These are phyloP conservation scores for Manihot esculenta DNA, from an alignment of 441 rosid genomes.

Conservation along the genomic window DNA sequence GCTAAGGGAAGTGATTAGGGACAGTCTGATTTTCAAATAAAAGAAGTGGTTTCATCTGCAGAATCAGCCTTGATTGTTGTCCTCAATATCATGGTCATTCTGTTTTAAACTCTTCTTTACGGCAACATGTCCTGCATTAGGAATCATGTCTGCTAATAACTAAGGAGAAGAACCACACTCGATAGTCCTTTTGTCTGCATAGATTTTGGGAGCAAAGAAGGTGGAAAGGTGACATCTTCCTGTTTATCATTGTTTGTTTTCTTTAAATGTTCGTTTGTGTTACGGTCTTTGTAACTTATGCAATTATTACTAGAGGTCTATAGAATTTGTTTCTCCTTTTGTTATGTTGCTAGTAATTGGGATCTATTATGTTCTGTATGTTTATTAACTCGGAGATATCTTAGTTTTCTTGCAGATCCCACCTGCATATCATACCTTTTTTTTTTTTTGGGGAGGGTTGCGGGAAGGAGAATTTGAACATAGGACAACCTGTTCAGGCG, in stretches of 20 bases:
- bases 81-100: neutral
- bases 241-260: neutral
- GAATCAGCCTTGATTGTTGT: constrained; percentile 1
- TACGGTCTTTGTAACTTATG: neutral
- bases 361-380: neutral
- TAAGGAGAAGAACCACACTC: neutral
- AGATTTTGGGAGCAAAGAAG: neutral
- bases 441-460: no score
- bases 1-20: no score
- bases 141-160: neutral
- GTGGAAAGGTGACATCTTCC: neutral
- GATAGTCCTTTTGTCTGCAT: neutral
- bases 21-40: no score
- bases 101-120: neutral
- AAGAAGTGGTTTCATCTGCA: neutral
- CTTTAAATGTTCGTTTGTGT: neutral
- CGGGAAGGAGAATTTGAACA: neutral
- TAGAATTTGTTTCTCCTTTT: neutral
- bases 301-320: neutral
- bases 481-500: neutral
- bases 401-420: neutral
- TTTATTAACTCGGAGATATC: neutral
- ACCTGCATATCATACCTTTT: neutral
- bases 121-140: neutral
- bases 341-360: constrained; percentile 2